A percentile compares a stretch with the other conserved stretches of the same genome.
These are phyloP conservation scores for Davidsoniella virescens DNA, from an alignment of 2,329 filamentous ascomycete genomes.

Conservation along the genomic window DNA sequence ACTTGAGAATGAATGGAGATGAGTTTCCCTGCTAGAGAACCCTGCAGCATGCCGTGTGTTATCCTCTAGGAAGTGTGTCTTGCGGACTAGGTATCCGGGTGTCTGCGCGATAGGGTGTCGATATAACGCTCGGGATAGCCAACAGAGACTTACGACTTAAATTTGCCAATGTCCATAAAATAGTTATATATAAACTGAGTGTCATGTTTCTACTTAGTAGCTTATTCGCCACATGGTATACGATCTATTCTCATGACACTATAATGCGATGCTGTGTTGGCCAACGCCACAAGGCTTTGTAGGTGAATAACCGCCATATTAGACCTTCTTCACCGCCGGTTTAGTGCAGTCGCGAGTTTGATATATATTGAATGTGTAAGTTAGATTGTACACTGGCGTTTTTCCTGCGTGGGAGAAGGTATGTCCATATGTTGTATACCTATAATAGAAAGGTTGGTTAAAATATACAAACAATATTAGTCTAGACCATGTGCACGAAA, in stretches of 20 bases:
- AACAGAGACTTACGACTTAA: not conserved
- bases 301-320: not conserved
- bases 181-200: too few relatives aligned
- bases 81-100: constrained; percentile 1
- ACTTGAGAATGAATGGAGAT: not conserved
- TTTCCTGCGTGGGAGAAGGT: too few relatives aligned
- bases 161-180: too few relatives aligned
- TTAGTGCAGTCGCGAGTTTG: not conserved
- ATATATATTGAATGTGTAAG: too few relatives aligned
- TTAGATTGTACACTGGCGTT: too few relatives aligned
- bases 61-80: not conserved
- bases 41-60: not conserved
- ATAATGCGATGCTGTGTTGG: not conserved
- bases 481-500: too few relatives aligned
- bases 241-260: not conserved
- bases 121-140: not conserved
- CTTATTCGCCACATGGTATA: not conserved
- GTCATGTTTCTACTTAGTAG: not conserved
- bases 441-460: too few relatives aligned
- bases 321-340: not conserved
- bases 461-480: too few relatives aligned
- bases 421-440: too few relatives aligned
- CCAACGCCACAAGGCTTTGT: not conserved
- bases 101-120: not conserved
- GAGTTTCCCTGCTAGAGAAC: not conserved